Percentiles rank a stretch among this genome's conserved stretches.
These are phyloP conservation scores for Chlorophyllum brunneum DNA, from an alignment of 768 basidiomycete species.

Conservation along the genomic window DNA sequence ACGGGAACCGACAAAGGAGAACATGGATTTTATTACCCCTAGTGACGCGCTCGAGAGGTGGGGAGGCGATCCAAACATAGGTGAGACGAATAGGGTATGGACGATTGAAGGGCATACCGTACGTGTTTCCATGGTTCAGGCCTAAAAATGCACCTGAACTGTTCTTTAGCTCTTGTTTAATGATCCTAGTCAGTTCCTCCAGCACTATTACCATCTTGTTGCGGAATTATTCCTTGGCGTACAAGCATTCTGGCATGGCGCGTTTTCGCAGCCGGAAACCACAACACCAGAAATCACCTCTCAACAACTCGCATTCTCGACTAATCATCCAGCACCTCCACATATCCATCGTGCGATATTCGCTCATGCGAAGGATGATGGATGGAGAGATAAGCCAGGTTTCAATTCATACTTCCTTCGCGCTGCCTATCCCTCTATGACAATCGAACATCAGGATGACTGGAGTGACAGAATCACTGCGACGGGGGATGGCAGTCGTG, in stretches of 20 bases:
- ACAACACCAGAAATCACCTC: conserved; percentile 2
- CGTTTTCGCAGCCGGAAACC: conserved; percentile 27
- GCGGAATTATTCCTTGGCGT: conserved; percentile 77
- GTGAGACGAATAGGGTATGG: conserved; percentile 34
- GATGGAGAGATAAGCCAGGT: conserved; percentile 74
- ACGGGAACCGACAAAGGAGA: conserved; percentile 60
- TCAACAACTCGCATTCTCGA: conserved; percentile 5
- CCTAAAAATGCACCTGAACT: background rate
- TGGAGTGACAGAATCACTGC: conserved; percentile 59
- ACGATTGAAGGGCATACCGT: conserved; percentile 74
- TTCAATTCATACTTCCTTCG: conserved; percentile 79
- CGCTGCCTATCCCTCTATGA: conserved; percentile 65
- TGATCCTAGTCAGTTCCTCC: conserved; percentile 74
- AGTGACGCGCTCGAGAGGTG: conserved; percentile 59
- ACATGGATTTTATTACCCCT: conserved; percentile 61
- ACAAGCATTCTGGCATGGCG: conserved; percentile 71
- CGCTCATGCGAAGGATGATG: conserved; percentile 49
- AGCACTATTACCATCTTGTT: conserved; percentile 85
- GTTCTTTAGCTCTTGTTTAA: conserved; percentile 51
- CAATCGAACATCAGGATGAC: conserved; percentile 65
- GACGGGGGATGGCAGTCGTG: conserved; percentile 36
- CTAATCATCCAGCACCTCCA: conserved; percentile 35
- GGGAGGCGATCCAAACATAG: conserved; percentile 36
- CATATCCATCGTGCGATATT: conserved; percentile 70
- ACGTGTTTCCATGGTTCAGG: conserved; percentile 7